A percentile compares a stretch with the other conserved stretches of the same genome.
These are phyloP conservation scores for Geoglossum cookeanum DNA, from an alignment of 2,329 filamentous ascomycete genomes.

Conservation along the genomic window DNA sequence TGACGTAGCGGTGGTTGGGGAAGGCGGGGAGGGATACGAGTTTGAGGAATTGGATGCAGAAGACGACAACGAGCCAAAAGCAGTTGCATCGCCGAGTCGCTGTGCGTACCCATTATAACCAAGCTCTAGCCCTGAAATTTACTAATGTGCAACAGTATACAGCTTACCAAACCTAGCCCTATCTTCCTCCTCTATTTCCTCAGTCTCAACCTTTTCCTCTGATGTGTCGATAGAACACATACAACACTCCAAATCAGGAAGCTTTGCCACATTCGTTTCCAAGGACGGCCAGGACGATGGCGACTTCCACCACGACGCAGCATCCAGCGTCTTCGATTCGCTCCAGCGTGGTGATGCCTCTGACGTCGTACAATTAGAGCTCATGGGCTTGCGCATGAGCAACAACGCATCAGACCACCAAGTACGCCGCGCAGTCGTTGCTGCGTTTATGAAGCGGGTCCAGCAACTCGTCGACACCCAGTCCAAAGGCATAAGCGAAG, in stretches of 20 bases:
- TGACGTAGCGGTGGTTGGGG: conserved; percentile 36
- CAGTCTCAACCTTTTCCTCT: neutral
- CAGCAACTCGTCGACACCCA: conserved; percentile 41
- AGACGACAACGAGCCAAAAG: conserved; percentile 29
- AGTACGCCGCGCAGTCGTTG: conserved; percentile 70
- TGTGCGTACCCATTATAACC: conserved; percentile 12
- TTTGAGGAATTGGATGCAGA: conserved; percentile 47
- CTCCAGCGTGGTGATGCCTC: conserved; percentile 50
- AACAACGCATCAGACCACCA: conserved; percentile 79
- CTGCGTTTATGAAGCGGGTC: conserved; percentile 67
- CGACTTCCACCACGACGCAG: conserved; percentile 73
- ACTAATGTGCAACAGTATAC: neutral
- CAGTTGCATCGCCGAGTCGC: conserved; percentile 19
- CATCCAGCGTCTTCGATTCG: conserved; percentile 69
- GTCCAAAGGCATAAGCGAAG: conserved; percentile 39
- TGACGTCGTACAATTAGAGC: conserved; percentile 82
- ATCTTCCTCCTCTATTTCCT: conserved; percentile 3
- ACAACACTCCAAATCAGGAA: conserved; percentile 41
- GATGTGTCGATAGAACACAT: neutral
- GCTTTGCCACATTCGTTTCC: conserved; percentile 55
- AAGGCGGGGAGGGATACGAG: conserved; percentile 40
- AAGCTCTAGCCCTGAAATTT: neutral
- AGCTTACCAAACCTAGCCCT: conserved; percentile 9
- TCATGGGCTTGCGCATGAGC: conserved; percentile 80
- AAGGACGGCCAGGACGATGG: conserved; percentile 33